Evolutionary conservation across 768 basidiomycete genomes (phyloP), one percentile per base, ranked within the genome.

Genomic region (Tricholoma saponaceum): DNA sequence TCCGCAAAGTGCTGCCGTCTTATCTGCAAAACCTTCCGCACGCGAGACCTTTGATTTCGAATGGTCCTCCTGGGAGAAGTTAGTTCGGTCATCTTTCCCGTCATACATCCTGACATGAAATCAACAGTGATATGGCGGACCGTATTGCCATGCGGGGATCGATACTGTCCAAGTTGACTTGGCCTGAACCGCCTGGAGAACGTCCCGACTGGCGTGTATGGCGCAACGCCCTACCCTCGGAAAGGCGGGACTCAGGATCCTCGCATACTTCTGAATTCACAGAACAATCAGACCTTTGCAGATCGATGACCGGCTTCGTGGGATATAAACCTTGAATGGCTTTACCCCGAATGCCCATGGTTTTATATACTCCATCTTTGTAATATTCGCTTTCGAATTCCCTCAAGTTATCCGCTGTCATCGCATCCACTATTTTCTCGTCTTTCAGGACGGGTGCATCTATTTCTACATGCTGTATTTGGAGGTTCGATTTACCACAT

Each of bases 1-100:
- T 12, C 60, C 64, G 20, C 68, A 72, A 49, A 68, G 58, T 16
- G 60, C 61, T 5, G 54, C 56, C 13, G 55, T 55, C 13, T 51
- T 51, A 28, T 16, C 56, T 39, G 35, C 58, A 51, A 62, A 65
- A 61, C 53, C 62, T 57, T 74, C 76, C 7, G 72, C 76, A 16
- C 77, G 83, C 3, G 83, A 83, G 51, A 80, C 83, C 46, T 91
- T 91, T 56, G 86, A 89, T 33, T 67, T 72, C 1, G 82, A 82
- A 51, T 90, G 89, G 87, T 69, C 69, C 8, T 83, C 83, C 51
- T 91, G 89, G 89, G 78, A 84, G 69, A 79, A 76, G 89, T 90
- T 50, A 66, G 84, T 69, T 25, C 8, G 18, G 33, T 25, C 30
- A 16, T 18, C 33, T 25, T 35, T 22, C 50, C 43, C 28, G 52